phyloP scores from a whole-genome alignment of 2,329 filamentous ascomycete species.

The Westerdykella sp. region DNA sequence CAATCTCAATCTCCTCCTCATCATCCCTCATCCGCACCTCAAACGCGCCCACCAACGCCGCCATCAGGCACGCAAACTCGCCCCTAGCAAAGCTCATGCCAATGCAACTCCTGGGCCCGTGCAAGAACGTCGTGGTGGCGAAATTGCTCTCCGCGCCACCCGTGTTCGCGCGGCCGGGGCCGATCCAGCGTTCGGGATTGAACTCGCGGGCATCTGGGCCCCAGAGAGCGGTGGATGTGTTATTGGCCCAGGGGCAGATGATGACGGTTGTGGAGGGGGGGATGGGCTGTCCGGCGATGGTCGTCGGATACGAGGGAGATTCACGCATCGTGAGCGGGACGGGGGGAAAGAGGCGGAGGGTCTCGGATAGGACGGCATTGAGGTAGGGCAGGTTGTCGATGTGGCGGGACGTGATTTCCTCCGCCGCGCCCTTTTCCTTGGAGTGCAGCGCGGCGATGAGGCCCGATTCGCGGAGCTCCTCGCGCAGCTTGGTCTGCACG shows the following conservation, averaged over 20 bases:
- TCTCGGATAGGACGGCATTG: slow-evolving; percentile 71
- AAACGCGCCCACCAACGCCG: slow-evolving; percentile 70
- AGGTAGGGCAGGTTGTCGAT: slow-evolving; percentile 70
- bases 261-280: slow-evolving; percentile 66
- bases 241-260: slow-evolving; percentile 60
- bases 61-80: slow-evolving; percentile 79
- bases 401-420: slow-evolving; percentile 48
- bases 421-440: slow-evolving; percentile 19
- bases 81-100: slow-evolving; percentile 72
- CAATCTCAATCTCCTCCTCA: slow-evolving; percentile 55
- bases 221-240: slow-evolving; percentile 66
- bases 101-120: slow-evolving; percentile 82
- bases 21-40: slow-evolving; percentile 60
- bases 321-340: slow-evolving; percentile 66
- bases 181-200: slow-evolving; percentile 59
- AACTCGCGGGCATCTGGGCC: slow-evolving; percentile 68
- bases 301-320: slow-evolving; percentile 55
- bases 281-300: slow-evolving; percentile 58
- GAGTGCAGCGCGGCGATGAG: slow-evolving; percentile 39
- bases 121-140: slow-evolving; percentile 73
- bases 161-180: slow-evolving; percentile 47
- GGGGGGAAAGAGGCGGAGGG: slow-evolving; percentile 66
- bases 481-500: slow-evolving; percentile 44
- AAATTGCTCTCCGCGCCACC: slow-evolving; percentile 73
- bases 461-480: slow-evolving; percentile 41